Conservation (phyloP, 306 rosid genomes). For the Fagus crenata region DNA sequence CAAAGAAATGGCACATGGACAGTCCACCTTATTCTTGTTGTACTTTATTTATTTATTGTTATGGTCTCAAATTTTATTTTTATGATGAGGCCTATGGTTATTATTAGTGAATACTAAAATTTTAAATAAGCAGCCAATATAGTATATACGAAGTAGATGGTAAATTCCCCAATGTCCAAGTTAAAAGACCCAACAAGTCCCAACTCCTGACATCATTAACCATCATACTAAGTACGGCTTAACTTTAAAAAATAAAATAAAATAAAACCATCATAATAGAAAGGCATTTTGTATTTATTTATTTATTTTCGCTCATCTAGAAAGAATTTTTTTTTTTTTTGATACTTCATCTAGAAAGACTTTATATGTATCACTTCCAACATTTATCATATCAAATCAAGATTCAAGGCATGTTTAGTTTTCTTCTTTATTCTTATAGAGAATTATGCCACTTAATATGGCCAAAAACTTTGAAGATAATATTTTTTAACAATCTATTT, state of each 20-base stretch:
- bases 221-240: slow-evolving; percentile 22
- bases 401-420: background rate
- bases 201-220: slow-evolving; percentile 31
- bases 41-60: too few species aligned
- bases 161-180: slow-evolving; percentile 20
- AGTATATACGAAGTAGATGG: background rate
- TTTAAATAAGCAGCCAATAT: background rate
- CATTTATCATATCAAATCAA: slow-evolving; percentile 13
- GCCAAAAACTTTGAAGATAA: background rate
- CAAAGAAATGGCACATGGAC: background rate
- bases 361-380: slow-evolving; percentile 26
- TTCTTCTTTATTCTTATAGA: background rate
- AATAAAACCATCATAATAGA: slow-evolving; percentile 22
- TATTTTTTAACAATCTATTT: background rate
- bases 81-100: background rate
- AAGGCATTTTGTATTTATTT: slow-evolving; percentile 1
- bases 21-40: too few species aligned
- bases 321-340: too few species aligned
- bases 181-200: slow-evolving; percentile 8
- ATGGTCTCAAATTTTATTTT: too few species aligned
- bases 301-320: too few species aligned
- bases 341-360: background rate
- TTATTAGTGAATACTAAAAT: background rate
- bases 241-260: slow-evolving; percentile 15
- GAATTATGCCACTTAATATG: background rate